A percentile compares a stretch with the other conserved stretches of the same genome.
Conservation (phyloP, 106 monocot genomes). For the Dactylorhiza incarnata region DNA sequence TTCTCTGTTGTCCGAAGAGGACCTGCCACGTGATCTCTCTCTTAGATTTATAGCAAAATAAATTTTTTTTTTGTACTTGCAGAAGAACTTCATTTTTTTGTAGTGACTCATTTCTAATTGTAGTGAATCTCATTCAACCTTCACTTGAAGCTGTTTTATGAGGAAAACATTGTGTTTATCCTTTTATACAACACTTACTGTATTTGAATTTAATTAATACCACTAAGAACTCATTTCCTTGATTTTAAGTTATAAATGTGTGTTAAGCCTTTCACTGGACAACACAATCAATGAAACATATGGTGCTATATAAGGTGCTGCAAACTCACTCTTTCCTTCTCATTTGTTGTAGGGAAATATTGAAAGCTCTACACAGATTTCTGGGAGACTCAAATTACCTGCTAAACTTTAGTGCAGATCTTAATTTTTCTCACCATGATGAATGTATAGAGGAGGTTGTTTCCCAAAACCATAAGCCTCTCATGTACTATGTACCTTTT, state of each 20-base stretch:
- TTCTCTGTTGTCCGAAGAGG: no score
- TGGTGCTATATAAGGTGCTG: no score
- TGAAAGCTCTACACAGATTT: constrained; percentile 6
- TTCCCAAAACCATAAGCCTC: not conserved
- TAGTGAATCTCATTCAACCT: no score
- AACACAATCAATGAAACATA: not conserved
- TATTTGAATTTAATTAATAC: no score
- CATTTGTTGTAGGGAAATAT: constrained; percentile 12
- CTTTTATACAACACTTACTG: no score
- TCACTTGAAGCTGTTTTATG: no score
- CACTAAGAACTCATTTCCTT: not conserved
- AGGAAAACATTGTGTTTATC: no score
- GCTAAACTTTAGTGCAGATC: constrained; percentile 3
- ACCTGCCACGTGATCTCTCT: no score
- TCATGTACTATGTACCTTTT: not conserved
- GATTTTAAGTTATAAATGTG: not conserved
- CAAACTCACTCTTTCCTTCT: constrained; percentile 4
- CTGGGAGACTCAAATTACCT: constrained; percentile 6
- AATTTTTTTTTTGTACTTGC: no score
- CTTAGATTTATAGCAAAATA: no score
- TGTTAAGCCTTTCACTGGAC: not conserved
- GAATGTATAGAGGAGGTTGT: not conserved
- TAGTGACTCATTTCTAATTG: no score
- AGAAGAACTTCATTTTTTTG: no score
- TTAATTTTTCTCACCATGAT: not conserved